These are phyloP conservation scores for Brassica incana DNA, from an alignment of 345 rosid species.

Conservation along the genomic window DNA sequence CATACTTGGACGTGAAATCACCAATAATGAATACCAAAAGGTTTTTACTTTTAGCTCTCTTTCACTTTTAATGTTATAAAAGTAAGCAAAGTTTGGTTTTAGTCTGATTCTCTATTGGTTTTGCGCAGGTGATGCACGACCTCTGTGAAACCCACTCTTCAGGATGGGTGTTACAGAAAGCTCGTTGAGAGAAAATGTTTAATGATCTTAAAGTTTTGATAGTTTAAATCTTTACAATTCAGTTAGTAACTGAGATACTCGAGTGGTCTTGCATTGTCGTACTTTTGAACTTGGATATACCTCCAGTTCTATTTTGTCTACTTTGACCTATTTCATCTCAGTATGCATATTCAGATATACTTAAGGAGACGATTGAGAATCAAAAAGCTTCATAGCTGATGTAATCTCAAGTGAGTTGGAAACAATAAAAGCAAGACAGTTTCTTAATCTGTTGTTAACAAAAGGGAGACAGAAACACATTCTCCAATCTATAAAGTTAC, in stretches of 20 bases:
- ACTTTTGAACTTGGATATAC: not conserved
- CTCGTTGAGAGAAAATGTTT: slow-evolving; percentile 19
- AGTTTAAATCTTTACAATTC: not conserved
- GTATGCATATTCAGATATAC: not conserved
- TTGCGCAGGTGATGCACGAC: slow-evolving; percentile 58
- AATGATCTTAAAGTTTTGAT: slow-evolving; percentile 3
- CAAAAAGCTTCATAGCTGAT: slow-evolving; percentile 6
- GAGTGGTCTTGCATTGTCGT: not conserved
- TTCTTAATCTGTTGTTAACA: not conserved
- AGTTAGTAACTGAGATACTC: not conserved
- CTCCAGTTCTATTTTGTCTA: not conserved
- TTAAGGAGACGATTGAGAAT: not conserved
- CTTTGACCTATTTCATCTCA: not conserved
- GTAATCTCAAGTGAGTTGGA: not conserved
- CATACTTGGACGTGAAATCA: slow-evolving; percentile 47
- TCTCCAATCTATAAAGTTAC: slow-evolving; percentile 6
- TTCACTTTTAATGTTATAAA: not conserved
- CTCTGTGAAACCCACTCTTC: slow-evolving; percentile 59
- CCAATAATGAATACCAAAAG: slow-evolving; percentile 59
- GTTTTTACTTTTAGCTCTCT: slow-evolving; percentile 35
- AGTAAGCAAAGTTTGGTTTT: not conserved
- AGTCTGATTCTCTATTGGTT: not conserved
- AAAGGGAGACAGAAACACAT: not conserved
- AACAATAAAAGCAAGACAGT: not conserved
- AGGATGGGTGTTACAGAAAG: slow-evolving; percentile 57